These are phyloP conservation scores for Periconia sp. DNA, from an alignment of 2,329 filamentous ascomycete genomes.

Conservation along the genomic window DNA sequence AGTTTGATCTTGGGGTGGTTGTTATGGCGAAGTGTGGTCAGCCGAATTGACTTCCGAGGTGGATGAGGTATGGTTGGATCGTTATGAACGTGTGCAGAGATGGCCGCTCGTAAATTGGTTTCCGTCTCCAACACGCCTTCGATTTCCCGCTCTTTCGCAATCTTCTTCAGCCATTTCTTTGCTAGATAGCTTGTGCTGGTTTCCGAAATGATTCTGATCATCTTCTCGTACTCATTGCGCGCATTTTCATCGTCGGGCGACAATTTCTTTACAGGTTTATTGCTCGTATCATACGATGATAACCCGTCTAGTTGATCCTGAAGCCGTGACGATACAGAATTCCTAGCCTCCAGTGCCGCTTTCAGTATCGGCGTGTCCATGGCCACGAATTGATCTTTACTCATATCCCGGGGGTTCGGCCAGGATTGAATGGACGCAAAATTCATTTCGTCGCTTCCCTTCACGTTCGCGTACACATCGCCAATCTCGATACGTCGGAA, in stretches of 20 bases:
- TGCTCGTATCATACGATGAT: slow-evolving; percentile 32
- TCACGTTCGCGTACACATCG: slow-evolving; percentile 58
- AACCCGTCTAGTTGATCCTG: slow-evolving; percentile 21
- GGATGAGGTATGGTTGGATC: slow-evolving; percentile 54
- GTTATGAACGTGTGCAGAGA: slow-evolving; percentile 52
- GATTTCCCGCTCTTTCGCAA: slow-evolving; percentile 29
- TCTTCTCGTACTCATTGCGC: slow-evolving; percentile 45
- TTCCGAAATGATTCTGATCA: slow-evolving; percentile 38
- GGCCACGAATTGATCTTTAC: slow-evolving; percentile 45
- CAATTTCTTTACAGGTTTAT: slow-evolving; percentile 46
- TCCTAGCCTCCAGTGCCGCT: slow-evolving; percentile 39
- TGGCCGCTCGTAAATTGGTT: slow-evolving; percentile 52
- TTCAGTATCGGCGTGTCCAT: slow-evolving; percentile 50
- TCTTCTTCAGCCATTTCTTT: slow-evolving; percentile 22
- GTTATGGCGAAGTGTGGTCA: slow-evolving; percentile 52
- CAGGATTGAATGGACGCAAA: slow-evolving; percentile 43
- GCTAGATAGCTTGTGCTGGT: slow-evolving; percentile 34
- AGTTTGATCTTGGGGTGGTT: slow-evolving; percentile 44
- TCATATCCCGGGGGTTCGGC: slow-evolving; percentile 37
- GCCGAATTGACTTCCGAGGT: slow-evolving; percentile 50
- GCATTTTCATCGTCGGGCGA: slow-evolving; percentile 50
- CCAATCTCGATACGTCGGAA: slow-evolving; percentile 55
- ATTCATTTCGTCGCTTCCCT: slow-evolving; percentile 57
- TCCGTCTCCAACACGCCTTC: slow-evolving; percentile 38
- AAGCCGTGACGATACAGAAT: slow-evolving; percentile 14